phyloP scores from a whole-genome alignment of 164 flowering plant genomes.

The Sedum album region DNA sequence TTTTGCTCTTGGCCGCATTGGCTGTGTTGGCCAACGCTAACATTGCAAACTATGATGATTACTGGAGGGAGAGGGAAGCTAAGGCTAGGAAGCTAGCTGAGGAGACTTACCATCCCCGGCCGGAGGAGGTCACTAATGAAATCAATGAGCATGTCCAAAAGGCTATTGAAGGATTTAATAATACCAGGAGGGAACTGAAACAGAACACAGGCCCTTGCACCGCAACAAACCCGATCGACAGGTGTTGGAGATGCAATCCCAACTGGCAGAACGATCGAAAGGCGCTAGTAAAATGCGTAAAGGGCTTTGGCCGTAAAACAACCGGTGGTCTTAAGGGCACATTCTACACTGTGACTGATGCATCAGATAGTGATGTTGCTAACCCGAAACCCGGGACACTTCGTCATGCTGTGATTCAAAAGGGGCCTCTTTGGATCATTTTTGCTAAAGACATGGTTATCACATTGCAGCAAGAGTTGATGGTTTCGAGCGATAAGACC shows the following conservation, averaged over 20 bases:
- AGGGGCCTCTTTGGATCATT: constrained; percentile 43
- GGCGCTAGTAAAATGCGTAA: not conserved
- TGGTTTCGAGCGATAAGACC: constrained; percentile 21
- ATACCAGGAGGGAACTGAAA: not conserved
- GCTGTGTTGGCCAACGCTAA: not conserved
- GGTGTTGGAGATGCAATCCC: constrained; percentile 2
- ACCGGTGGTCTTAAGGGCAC: not conserved
- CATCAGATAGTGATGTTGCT: constrained; percentile 25
- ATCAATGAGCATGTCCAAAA: not conserved
- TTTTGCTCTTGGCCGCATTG: not conserved
- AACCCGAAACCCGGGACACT: constrained; percentile 47
- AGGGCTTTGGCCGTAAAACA: constrained; percentile 1
- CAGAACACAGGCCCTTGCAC: not conserved
- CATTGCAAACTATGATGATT: not conserved
- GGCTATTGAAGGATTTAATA: not conserved
- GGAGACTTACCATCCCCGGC: not conserved
- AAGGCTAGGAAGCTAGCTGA: not conserved
- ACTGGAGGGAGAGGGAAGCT: not conserved
- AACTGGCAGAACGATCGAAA: constrained; percentile 1
- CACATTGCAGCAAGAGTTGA: constrained; percentile 33
- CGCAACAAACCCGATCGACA: not conserved
- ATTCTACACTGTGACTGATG: constrained; percentile 33
- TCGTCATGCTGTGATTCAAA: constrained; percentile 40
- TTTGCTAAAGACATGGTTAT: constrained; percentile 33
- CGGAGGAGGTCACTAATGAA: not conserved